These are phyloP conservation scores for Lycium ferocissimum DNA, from an alignment of 257 asterid species.

Conservation along the genomic window DNA sequence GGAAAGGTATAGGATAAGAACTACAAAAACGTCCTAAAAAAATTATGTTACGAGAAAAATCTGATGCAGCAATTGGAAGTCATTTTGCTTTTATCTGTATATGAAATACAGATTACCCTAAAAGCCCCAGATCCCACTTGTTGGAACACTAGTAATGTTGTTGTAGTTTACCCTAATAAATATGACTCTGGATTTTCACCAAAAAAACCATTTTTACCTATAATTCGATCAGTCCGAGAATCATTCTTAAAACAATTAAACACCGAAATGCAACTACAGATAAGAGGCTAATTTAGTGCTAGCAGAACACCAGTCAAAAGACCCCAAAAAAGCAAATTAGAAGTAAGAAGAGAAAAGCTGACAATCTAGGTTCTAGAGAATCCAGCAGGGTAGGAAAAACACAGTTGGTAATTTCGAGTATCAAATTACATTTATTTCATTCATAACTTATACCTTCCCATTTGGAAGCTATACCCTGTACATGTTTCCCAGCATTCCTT, in stretches of 20 bases:
- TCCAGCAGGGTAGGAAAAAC: constrained; percentile 2
- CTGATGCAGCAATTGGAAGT: constrained; percentile 11
- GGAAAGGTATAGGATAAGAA: constrained; percentile 22
- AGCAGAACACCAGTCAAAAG: not conserved
- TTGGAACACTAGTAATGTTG: no score
- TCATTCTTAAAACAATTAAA: constrained; percentile 5
- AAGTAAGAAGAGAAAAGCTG: not conserved
- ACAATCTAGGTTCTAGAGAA: constrained; percentile 6
- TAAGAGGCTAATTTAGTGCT: not conserved
- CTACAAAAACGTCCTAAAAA: not conserved
- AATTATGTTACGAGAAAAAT: not conserved
- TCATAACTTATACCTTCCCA: constrained; percentile 62
- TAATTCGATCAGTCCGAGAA: not conserved
- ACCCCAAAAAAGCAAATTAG: not conserved
- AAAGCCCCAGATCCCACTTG: no score
- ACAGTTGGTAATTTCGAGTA: not conserved
- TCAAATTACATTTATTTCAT: not conserved
- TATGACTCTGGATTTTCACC: constrained; percentile 2
- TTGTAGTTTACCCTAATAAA: not conserved
- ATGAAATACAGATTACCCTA: not conserved
- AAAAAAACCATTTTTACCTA: not conserved
- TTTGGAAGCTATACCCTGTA: constrained; percentile 86
- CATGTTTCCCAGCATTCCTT: constrained; percentile 92
- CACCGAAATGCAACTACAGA: not conserved
- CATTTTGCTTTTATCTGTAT: not conserved